Evolutionary conservation across 495 filamentous ascomycete genomes (phyloP).

Genomic region (Apodospora peruviana): DNA sequence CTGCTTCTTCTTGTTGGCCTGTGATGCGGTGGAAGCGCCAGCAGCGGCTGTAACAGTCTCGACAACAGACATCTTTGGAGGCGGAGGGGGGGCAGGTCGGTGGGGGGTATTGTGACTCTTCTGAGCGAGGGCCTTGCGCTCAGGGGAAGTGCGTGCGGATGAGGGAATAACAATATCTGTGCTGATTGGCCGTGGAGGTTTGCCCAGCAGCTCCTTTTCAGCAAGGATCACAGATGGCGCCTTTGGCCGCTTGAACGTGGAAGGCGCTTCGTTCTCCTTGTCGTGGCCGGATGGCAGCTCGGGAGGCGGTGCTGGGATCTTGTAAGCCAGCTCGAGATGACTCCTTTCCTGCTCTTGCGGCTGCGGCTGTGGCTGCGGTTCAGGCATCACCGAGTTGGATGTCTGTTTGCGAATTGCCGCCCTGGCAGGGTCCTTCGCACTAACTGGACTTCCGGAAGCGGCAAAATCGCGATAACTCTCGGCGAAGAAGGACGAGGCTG

Average conservation of each 20-base stretch:
- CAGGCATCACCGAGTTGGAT: slow-evolving; percentile 15
- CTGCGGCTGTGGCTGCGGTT: slow-evolving; percentile 9
- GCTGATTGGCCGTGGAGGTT: slow-evolving; percentile 39
- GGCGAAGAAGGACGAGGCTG: slow-evolving; percentile 31
- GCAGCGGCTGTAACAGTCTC: slow-evolving; percentile 84
- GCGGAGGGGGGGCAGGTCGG: slow-evolving; percentile 74
- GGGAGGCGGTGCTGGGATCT: slow-evolving; percentile 54
- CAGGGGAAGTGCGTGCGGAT: slow-evolving; percentile 41
- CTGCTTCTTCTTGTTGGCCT: slow-evolving; percentile 65
- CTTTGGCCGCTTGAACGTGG: slow-evolving; percentile 58
- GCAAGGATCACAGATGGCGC: slow-evolving; percentile 41
- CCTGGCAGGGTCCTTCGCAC: slow-evolving; percentile 29
- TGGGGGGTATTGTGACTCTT: slow-evolving; percentile 80
- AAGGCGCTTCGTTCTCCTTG: slow-evolving; percentile 77
- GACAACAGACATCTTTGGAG: slow-evolving; percentile 90
- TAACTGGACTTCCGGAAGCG: slow-evolving; percentile 41
- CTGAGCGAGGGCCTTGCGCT: slow-evolving; percentile 62
- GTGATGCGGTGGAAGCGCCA: slow-evolving; percentile 66
- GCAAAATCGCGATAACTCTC: slow-evolving; percentile 32
- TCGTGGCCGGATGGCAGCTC: slow-evolving; percentile 56
- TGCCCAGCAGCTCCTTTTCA: slow-evolving; percentile 56
- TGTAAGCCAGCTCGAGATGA: slow-evolving; percentile 44
- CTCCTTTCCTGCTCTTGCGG: slow-evolving; percentile 1
- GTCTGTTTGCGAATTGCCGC: slow-evolving; percentile 27
- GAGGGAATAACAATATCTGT: slow-evolving; percentile 18